Base-by-base conservation (phyloP, 495 filamentous ascomycete species). In the Aspergillus sparsus region DNA sequence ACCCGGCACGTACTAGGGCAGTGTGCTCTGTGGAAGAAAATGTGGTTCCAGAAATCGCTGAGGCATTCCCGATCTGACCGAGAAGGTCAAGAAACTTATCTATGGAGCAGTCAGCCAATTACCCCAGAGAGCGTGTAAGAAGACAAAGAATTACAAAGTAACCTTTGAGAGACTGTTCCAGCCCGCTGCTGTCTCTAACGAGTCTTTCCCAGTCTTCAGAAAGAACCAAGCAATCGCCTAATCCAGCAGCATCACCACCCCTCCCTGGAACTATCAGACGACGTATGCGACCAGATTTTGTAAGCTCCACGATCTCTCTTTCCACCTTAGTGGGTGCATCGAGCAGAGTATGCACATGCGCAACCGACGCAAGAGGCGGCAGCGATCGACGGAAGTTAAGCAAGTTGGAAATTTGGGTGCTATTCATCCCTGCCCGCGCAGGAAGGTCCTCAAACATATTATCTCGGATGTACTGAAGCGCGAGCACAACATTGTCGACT, bases 381-480 rank as follows among this genome's bases (percentile, higher is more conserved):
- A 95, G 68, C 11, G 75, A 79, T 27, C 73, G 75, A 18, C 89
- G 83, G 65, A 85, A 83, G 61, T 88, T 88, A 49, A 93, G 77
- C 2, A 89, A 79, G 63, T 91, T 83, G 10, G 88, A 82, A 31
- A 90, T 88, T 12, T 86, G 82, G 1, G 80, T 85, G 39, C 86
- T 89, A 66, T 87, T 88, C 86, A 94, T 91, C 10, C 90, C 90
- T 1, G 85, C 76, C 7, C 78, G 77, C 18, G 83, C 75, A 6
- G 90, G 90, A 3, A 94, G 73, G 7, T 80, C 77, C 46, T 83
- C 81, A 69, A 92, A 96, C 83, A 89, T 92, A 62, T 71, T 80
- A 6, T 65, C 67, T 27, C 77, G 80, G 16, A 87, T 85, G 66
- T 89, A 83, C 37, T 75, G 66, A 27, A 93, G 80, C 8, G 88